phyloP scores from a whole-genome alignment of 306 rosid genomes.

The Dryas drummondii region DNA sequence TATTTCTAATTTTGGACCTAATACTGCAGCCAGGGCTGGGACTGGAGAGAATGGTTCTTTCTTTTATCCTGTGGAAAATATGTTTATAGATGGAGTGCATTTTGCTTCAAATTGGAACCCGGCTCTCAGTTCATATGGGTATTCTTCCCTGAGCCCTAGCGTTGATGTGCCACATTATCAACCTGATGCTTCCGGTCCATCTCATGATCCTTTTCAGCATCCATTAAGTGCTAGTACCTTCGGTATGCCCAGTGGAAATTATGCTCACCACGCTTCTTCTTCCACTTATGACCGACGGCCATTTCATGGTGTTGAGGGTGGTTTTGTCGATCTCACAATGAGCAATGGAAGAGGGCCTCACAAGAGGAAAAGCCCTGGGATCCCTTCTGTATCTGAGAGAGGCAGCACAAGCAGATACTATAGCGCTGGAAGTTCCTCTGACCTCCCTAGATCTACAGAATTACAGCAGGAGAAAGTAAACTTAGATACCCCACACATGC shows the following conservation, averaged over 20 bases:
- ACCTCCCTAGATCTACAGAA: constrained; percentile 57
- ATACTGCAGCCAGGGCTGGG: constrained; percentile 53
- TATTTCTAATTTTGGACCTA: constrained; percentile 15
- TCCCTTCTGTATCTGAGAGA: constrained; percentile 65
- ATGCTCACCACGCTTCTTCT: constrained; percentile 53
- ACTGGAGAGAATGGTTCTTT: constrained; percentile 58
- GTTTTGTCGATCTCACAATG: constrained; percentile 67
- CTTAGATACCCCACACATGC: constrained; percentile 60
- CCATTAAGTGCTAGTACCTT: constrained; percentile 54
- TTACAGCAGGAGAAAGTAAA: constrained; percentile 57
- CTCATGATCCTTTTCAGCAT: constrained; percentile 62
- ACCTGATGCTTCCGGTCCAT: constrained; percentile 58
- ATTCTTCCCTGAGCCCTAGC: constrained; percentile 53
- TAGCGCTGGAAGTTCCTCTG: constrained; percentile 66
- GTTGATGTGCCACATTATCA: constrained; percentile 56
- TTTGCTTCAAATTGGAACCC: constrained; percentile 63
- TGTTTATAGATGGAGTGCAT: constrained; percentile 49
- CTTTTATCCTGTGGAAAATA: constrained; percentile 61
- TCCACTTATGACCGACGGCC: constrained; percentile 62
- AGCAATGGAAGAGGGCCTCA: constrained; percentile 71
- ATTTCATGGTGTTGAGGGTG: constrained; percentile 58
- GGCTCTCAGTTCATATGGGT: constrained; percentile 54
- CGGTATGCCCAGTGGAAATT: constrained; percentile 44
- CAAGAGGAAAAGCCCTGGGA: constrained; percentile 85
- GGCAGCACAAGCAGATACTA: constrained; percentile 70